A percentile compares a stretch with the other conserved stretches of the same genome.
These are phyloP conservation scores for Saccharomyces hybrid DNA, from an alignment of 1,139 yeast species.

Conservation along the genomic window DNA sequence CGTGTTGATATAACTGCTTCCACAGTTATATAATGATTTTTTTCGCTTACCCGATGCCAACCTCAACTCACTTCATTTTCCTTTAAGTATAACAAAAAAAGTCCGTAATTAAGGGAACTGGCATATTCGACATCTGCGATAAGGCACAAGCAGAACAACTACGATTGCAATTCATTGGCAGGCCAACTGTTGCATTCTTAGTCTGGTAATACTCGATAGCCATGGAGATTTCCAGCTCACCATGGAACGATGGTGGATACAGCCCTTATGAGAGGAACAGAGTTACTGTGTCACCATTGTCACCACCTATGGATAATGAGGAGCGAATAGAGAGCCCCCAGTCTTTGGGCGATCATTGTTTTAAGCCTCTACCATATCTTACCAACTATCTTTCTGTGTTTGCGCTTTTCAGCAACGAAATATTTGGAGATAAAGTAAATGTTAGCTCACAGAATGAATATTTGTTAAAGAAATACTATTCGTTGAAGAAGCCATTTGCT, in stretches of 20 bases:
- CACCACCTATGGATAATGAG: neutral
- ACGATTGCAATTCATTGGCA: neutral
- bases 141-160: neutral
- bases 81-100: neutral
- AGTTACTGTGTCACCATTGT: neutral
- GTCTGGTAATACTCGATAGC: neutral
- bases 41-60: neutral
- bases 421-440: neutral
- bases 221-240: neutral
- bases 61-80: too few relatives aligned
- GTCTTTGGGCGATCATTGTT: neutral
- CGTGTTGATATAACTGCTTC: neutral
- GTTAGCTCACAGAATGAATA: slow-evolving; percentile 3
- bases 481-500: neutral
- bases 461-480: slow-evolving; percentile 4
- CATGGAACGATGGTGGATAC: neutral
- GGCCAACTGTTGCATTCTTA: neutral
- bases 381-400: neutral
- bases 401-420: neutral
- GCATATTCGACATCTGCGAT: neutral
- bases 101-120: neutral
- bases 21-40: too few relatives aligned
- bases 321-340: neutral
- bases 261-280: neutral
- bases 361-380: neutral